A percentile compares a stretch with the other conserved stretches of the same genome.
phyloP scores from a whole-genome alignment of 257 asterid genomes.

The Ocimum tenuiflorum region DNA sequence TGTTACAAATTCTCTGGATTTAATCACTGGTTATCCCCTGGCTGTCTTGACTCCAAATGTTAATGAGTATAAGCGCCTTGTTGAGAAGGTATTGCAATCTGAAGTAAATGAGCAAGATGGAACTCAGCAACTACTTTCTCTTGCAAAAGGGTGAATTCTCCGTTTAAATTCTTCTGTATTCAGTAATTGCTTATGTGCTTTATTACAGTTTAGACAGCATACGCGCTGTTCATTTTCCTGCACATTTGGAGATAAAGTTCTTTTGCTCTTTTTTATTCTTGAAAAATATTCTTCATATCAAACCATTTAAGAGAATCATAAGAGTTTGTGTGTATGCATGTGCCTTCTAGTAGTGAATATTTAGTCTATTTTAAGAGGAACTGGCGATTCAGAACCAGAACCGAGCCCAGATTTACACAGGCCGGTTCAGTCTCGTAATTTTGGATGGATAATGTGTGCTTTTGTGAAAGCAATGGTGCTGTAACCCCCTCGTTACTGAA shows the following conservation, averaged over 20 bases:
- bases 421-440: too few relatives aligned
- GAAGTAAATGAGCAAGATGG: slow-evolving; percentile 70
- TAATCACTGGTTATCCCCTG: slow-evolving; percentile 72
- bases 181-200: background rate
- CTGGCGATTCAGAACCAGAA: too few relatives aligned
- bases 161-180: background rate
- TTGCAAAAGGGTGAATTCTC: slow-evolving; percentile 58
- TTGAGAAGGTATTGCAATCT: slow-evolving; percentile 60
- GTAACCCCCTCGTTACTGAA: background rate
- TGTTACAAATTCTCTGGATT: slow-evolving; percentile 68
- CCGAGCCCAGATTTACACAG: too few relatives aligned
- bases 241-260: background rate
- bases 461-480: background rate
- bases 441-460: background rate
- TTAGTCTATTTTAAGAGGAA: too few relatives aligned
- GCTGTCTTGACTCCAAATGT: slow-evolving; percentile 94
- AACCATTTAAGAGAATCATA: background rate
- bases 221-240: background rate
- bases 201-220: background rate
- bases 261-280: background rate
- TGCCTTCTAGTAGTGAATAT: too few relatives aligned
- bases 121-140: slow-evolving; percentile 62
- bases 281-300: background rate
- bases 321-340: background rate
- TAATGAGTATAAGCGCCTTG: slow-evolving; percentile 87